phyloP scores from a whole-genome alignment of 768 basidiomycete species.

The Crucibulum laeve region DNA sequence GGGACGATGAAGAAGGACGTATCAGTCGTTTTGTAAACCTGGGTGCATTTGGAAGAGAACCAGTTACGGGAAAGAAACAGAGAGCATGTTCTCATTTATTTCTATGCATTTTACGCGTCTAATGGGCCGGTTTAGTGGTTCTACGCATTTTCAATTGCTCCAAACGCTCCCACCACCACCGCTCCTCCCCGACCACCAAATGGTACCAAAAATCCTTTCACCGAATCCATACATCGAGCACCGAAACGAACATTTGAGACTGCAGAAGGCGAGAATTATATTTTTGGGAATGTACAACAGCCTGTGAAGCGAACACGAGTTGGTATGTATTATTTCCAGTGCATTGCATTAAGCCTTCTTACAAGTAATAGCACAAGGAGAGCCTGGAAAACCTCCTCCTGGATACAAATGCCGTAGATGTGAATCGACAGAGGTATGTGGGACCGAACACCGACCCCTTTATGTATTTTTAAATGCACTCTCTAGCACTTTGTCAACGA shows the following conservation, averaged over 20 bases:
- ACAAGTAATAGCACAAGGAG: slow-evolving; percentile 24
- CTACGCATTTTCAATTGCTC: slow-evolving; percentile 88
- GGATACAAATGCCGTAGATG: slow-evolving; percentile 80
- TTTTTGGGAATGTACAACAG: slow-evolving; percentile 61
- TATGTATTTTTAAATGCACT: slow-evolving; percentile 1
- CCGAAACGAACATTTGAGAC: slow-evolving; percentile 53
- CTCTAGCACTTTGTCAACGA: slow-evolving; percentile 69
- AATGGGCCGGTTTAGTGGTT: slow-evolving; percentile 67
- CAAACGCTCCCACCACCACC: slow-evolving; percentile 35
- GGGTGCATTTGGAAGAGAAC: slow-evolving; percentile 77
- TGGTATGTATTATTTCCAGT: slow-evolving; percentile 31
- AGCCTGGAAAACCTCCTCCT: slow-evolving; percentile 54
- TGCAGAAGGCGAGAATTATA: slow-evolving; percentile 56
- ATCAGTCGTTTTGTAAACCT: slow-evolving; percentile 81
- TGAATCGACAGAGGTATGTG: slow-evolving; percentile 66
- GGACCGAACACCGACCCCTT: background rate
- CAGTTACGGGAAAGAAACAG: slow-evolving; percentile 68
- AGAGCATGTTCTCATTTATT: slow-evolving; percentile 48
- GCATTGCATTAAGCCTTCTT: background rate
- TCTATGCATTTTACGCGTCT: slow-evolving; percentile 3
- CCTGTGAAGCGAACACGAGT: slow-evolving; percentile 53
- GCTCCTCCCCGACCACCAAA: slow-evolving; percentile 50
- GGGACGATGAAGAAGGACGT: slow-evolving; percentile 68
- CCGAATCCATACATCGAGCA: slow-evolving; percentile 28
- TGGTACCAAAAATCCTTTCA: slow-evolving; percentile 69